A percentile compares a stretch with the other conserved stretches of the same genome.
These are phyloP conservation scores for Globisporangium yorkense DNA, from an alignment of 352 stramenopile genomes.

Conservation along the genomic window DNA sequence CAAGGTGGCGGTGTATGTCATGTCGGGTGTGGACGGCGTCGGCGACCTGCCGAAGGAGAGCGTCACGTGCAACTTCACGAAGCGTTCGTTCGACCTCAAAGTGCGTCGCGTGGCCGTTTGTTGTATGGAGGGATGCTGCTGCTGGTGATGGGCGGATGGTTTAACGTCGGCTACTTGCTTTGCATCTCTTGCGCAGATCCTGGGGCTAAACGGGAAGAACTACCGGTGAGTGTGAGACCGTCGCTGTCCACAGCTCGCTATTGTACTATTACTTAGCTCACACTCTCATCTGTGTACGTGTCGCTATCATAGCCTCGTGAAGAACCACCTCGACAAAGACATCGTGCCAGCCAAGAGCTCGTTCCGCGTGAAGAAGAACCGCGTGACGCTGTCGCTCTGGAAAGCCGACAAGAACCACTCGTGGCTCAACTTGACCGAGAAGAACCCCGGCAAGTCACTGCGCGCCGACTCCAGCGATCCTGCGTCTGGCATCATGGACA, in stretches of 20 bases:
- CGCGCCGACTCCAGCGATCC: constrained; percentile 59
- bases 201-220: constrained; percentile 67
- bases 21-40: constrained; percentile 78
- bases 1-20: constrained; percentile 79
- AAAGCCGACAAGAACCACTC: constrained; percentile 73
- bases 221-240: constrained; percentile 25
- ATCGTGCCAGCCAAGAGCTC: constrained; percentile 72
- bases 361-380: constrained; percentile 83
- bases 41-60: constrained; percentile 65
- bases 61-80: constrained; percentile 73
- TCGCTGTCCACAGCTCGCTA: too few relatives aligned
- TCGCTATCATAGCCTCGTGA: constrained; percentile 37
- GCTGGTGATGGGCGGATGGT: too few relatives aligned
- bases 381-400: constrained; percentile 68
- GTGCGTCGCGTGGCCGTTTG: constrained; percentile 11
- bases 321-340: constrained; percentile 78
- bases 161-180: too few relatives aligned
- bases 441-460: constrained; percentile 56
- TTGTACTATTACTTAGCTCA: too few relatives aligned
- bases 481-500: constrained; percentile 83
- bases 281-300: not conserved
- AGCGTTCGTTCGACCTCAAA: constrained; percentile 82
- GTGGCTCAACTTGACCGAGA: constrained; percentile 82
- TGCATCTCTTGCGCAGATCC: constrained; percentile 26
- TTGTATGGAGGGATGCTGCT: not conserved